Conservation (phyloP, 306 rosid genomes). For the Medicago ruthenica region DNA sequence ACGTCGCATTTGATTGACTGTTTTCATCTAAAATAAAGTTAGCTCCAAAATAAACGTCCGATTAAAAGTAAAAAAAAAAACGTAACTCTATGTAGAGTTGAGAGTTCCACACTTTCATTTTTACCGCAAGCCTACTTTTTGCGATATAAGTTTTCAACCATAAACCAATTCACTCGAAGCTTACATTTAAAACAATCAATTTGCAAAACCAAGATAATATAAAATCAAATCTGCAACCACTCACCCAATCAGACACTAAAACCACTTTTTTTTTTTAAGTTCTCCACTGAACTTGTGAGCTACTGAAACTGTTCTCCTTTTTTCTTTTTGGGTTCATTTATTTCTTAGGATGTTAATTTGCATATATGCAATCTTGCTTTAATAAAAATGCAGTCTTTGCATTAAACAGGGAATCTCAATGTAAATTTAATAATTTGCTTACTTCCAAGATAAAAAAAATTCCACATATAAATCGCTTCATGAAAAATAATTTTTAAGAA, state of each 20-base stretch:
- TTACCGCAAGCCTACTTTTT: not conserved
- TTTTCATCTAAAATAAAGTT: not conserved
- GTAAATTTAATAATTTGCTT: not conserved
- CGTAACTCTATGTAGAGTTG: not conserved
- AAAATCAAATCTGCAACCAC: not conserved
- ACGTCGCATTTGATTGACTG: not conserved
- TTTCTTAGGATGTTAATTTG: not conserved
- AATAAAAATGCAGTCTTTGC: not conserved
- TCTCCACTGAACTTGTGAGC: not conserved
- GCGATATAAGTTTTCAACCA: not conserved
- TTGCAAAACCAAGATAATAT: not conserved
- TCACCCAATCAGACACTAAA: not conserved
- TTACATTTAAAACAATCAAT: not conserved
- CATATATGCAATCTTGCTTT: not conserved
- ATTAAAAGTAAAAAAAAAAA: not conserved
- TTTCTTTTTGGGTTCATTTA: not conserved
- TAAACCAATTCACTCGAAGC: not conserved
- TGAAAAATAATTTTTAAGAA: not conserved
- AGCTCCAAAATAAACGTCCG: not conserved
- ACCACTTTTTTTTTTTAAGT: not conserved
- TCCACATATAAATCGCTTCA: not conserved
- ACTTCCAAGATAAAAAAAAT: not conserved
- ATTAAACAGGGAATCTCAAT: not conserved
- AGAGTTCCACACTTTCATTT: not conserved
- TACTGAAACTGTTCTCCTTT: not conserved